Percentiles rank a stretch among this genome's conserved stretches.
phyloP scores from a whole-genome alignment of 1,284 basidiomycete genomes.

The Sanguinoderma infundibulare region DNA sequence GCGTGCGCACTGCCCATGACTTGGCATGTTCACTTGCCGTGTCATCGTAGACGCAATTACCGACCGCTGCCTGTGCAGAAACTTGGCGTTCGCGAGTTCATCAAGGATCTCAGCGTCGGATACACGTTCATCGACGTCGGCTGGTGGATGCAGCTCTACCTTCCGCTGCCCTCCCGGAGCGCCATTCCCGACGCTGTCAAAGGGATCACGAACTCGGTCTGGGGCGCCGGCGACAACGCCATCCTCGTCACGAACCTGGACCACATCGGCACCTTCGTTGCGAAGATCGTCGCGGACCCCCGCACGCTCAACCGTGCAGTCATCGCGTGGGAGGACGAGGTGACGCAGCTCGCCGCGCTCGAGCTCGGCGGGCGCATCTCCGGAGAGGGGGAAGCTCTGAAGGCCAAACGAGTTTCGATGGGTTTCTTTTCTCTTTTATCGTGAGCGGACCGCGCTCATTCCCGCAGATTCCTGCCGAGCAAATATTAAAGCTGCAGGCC shows the following conservation, averaged over 20 bases:
- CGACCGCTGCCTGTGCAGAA: slow-evolving; percentile 19
- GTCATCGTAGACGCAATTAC: not conserved
- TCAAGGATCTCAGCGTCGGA: slow-evolving; percentile 18
- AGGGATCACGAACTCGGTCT: not conserved
- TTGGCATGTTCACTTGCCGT: slow-evolving; percentile 8
- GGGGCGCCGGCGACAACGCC: slow-evolving; percentile 18
- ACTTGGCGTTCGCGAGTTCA: slow-evolving; percentile 22
- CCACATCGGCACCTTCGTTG: too few species aligned
- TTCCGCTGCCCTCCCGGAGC: slow-evolving; percentile 13
- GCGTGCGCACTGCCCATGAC: slow-evolving; percentile 18
- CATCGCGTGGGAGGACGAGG: not conserved
- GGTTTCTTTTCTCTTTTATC: too few species aligned
- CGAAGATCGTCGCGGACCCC: too few species aligned
- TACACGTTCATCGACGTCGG: slow-evolving; percentile 35
- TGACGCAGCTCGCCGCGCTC: not conserved
- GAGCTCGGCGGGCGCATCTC: not conserved
- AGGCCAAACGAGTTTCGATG: not conserved
- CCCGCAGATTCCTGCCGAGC: too few species aligned
- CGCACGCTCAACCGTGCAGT: too few species aligned
- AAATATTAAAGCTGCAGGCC: not conserved
- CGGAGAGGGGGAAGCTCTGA: slow-evolving; percentile 1
- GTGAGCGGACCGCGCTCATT: not conserved
- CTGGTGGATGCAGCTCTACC: slow-evolving; percentile 30
- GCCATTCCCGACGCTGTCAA: not conserved
- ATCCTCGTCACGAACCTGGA: slow-evolving; percentile 22